Evolutionary conservation across 2,329 filamentous ascomycete genomes (phyloP).

Genomic region (Apiospora hydei): DNA sequence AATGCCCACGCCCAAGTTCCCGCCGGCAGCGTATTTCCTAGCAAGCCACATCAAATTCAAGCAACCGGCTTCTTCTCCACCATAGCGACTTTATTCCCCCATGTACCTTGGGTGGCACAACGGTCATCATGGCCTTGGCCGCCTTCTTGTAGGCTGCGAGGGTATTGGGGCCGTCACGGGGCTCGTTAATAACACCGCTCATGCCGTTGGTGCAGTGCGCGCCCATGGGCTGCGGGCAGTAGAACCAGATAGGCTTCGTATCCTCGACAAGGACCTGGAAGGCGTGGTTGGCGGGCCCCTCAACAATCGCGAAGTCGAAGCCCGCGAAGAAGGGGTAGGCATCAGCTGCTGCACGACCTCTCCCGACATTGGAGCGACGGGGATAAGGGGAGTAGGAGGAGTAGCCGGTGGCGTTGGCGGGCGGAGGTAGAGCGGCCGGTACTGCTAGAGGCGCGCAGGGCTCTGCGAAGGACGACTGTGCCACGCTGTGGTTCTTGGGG

Average conservation of each 20-base stretch:
- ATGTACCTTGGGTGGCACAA: conserved; percentile 43
- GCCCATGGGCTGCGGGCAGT: conserved; percentile 33
- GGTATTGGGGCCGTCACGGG: conserved; percentile 46
- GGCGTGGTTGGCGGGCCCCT: conserved; percentile 18
- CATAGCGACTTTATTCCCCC: conserved; percentile 38
- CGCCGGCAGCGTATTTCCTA: not conserved
- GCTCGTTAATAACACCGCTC: conserved; percentile 27
- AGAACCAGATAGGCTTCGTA: conserved; percentile 27
- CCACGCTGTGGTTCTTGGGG: conserved; percentile 78
- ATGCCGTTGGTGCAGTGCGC: conserved; percentile 28
- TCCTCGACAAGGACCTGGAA: conserved; percentile 27
- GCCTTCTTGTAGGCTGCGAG: conserved; percentile 48
- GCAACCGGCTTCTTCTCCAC: not conserved
- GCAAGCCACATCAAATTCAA: not conserved
- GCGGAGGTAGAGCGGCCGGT: not conserved
- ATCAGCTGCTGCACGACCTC: too few species aligned
- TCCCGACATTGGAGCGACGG: not conserved
- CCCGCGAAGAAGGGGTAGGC: conserved; percentile 25
- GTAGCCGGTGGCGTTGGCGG: not conserved
- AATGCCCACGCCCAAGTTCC: not conserved
- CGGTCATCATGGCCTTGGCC: conserved; percentile 39
- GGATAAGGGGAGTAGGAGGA: not conserved
- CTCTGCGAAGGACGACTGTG: conserved; percentile 76
- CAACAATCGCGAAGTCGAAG: conserved; percentile 25
- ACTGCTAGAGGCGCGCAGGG: conserved; percentile 64